Conservation (phyloP, 179 eudicot genomes). For the Beta corolliflora region DNA sequence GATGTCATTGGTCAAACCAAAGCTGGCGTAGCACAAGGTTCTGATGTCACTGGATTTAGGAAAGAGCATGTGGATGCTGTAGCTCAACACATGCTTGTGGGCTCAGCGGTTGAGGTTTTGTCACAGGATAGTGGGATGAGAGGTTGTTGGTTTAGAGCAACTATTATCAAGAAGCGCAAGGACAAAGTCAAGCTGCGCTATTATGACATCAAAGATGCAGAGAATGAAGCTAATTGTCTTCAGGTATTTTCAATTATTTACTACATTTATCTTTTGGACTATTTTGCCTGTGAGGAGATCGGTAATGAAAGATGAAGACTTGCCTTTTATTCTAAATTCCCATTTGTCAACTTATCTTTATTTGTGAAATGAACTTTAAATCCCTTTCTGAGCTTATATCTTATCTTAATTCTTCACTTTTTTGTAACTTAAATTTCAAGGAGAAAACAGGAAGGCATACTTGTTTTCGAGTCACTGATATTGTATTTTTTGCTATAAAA, state of each 20-base stretch:
- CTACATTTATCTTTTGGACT: not conserved
- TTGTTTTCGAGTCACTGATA: no score
- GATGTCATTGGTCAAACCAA: conserved; percentile 11
- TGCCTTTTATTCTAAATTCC: not conserved
- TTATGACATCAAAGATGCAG: conserved; percentile 67
- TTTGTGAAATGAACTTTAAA: no score
- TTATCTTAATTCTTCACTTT: no score
- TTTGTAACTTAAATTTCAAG: no score
- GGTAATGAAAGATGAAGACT: not conserved
- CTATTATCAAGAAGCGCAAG: conserved; percentile 60
- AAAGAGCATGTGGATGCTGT: conserved; percentile 23
- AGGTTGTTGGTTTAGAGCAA: conserved; percentile 87
- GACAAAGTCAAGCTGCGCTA: conserved; percentile 76
- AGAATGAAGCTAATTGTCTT: conserved; percentile 57
- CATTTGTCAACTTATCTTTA: no score
- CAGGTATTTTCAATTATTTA: conserved; percentile 49
- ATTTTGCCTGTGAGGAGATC: not conserved
- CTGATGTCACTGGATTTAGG: conserved; percentile 18
- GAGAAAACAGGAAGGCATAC: no score
- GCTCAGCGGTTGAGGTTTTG: conserved; percentile 70
- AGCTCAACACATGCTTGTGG: conserved; percentile 35
- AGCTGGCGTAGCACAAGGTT: not conserved
- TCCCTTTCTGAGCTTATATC: no score
- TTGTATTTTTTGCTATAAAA: no score
- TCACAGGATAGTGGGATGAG: conserved; percentile 94